These are phyloP conservation scores for Porodaedalea pini DNA, from an alignment of 1,284 basidiomycete species.

Conservation along the genomic window DNA sequence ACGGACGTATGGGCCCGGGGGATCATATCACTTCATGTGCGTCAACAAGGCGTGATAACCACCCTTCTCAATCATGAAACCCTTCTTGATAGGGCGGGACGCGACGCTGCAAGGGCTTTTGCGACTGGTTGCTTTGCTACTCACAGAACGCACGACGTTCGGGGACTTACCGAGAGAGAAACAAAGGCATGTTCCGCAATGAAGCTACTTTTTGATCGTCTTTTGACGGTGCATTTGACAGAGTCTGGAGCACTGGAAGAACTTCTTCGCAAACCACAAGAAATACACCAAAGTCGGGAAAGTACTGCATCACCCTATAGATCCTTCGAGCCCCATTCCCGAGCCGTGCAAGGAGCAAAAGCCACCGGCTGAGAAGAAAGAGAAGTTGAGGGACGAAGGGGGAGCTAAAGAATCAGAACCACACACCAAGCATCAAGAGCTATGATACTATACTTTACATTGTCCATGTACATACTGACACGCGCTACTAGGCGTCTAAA, in stretches of 20 bases:
- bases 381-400: slow-evolving; percentile 9
- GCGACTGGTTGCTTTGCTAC: slow-evolving; percentile 89
- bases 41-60: slow-evolving; percentile 29
- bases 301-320: slow-evolving; percentile 72
- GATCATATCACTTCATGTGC: slow-evolving; percentile 81
- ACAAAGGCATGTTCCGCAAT: slow-evolving; percentile 48
- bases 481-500: slow-evolving; percentile 16
- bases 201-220: slow-evolving; percentile 18
- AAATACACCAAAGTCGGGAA: slow-evolving; percentile 75
- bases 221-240: slow-evolving; percentile 32
- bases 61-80: slow-evolving; percentile 1
- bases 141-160: slow-evolving; percentile 86
- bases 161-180: slow-evolving; percentile 74
- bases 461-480: slow-evolving; percentile 20
- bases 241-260: slow-evolving; percentile 83
- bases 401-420: slow-evolving; percentile 17
- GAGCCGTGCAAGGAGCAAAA: slow-evolving; percentile 58
- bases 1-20: slow-evolving; percentile 86
- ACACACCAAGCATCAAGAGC: slow-evolving; percentile 34
- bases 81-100: slow-evolving; percentile 61
- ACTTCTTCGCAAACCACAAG: slow-evolving; percentile 80
- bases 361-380: slow-evolving; percentile 24
- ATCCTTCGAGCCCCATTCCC: slow-evolving; percentile 75
- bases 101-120: slow-evolving; percentile 86
- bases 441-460: slow-evolving; percentile 29